Conservation (phyloP, 208 protist genomes). For the Phytomonas francai region DNA sequence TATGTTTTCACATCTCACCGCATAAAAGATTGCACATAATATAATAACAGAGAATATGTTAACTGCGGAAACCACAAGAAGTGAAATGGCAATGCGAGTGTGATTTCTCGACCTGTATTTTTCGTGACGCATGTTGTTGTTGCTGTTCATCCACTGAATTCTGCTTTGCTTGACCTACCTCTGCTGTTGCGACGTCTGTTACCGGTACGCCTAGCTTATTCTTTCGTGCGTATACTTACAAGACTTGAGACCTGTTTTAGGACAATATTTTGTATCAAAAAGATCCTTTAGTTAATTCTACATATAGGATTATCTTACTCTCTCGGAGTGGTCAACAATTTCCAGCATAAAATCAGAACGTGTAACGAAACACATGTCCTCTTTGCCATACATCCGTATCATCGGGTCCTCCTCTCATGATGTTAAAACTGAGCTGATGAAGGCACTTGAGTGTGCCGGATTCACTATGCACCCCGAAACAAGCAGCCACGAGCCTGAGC, state of each 20-base stretch:
- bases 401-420: slow-evolving; percentile 24
- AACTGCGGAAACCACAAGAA: background rate
- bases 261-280: background rate
- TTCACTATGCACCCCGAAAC: slow-evolving; percentile 9
- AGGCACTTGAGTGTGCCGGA: slow-evolving; percentile 17
- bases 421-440: slow-evolving; percentile 19
- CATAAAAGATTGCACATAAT: slow-evolving; percentile 28
- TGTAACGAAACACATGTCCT: background rate
- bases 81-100: slow-evolving; percentile 3
- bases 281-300: background rate
- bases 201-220: slow-evolving; percentile 10
- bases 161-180: slow-evolving; percentile 1
- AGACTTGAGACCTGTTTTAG: background rate
- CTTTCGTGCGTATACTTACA: background rate
- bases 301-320: background rate
- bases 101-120: slow-evolving; percentile 5
- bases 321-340: background rate
- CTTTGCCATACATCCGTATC: slow-evolving; percentile 13
- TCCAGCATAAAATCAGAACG: background rate
- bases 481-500: background rate
- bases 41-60: background rate
- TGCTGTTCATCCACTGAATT: slow-evolving; percentile 5
- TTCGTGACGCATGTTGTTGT: slow-evolving; percentile 8
- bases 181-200: background rate
- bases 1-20: slow-evolving; percentile 81